These are phyloP conservation scores for Nitzschia sp. DNA, from an alignment of 108 stramenopile genomes.

Conservation along the genomic window DNA sequence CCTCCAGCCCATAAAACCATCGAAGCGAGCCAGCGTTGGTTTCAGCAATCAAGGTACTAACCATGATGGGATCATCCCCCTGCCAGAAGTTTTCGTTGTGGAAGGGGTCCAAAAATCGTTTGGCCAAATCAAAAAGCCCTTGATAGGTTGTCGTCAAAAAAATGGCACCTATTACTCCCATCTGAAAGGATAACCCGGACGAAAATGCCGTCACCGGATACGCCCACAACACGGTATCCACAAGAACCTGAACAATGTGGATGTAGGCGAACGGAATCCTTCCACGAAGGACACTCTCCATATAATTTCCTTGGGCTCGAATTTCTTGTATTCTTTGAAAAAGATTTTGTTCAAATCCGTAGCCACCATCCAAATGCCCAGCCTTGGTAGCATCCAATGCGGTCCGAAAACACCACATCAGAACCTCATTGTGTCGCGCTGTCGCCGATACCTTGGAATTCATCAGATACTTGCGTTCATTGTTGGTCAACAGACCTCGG, in stretches of 20 bases:
- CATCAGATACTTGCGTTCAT: constrained; percentile 20
- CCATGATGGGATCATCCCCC: constrained; percentile 30
- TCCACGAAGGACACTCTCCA: constrained; percentile 24
- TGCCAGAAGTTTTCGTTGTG: constrained; percentile 45
- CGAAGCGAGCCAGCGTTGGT: constrained; percentile 32
- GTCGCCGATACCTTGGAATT: constrained; percentile 19
- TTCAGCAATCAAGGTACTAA: constrained; percentile 37
- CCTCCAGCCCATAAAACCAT: constrained; percentile 32
- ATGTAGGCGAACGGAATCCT: constrained; percentile 47
- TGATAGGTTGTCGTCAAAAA: constrained; percentile 35
- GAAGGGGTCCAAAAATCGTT: constrained; percentile 52
- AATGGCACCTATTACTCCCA: background rate
- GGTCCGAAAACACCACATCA: constrained; percentile 36
- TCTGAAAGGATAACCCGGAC: constrained; percentile 7
- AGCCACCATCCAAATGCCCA: constrained; percentile 33
- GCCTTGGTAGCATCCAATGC: constrained; percentile 29
- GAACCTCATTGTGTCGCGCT: constrained; percentile 31
- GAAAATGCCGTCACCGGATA: constrained; percentile 37
- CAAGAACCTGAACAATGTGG: constrained; percentile 52
- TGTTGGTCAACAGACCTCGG: constrained; percentile 33
- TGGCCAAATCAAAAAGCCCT: constrained; percentile 51
- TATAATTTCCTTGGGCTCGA: constrained; percentile 18
- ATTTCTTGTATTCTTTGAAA: constrained; percentile 28
- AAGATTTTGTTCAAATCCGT: constrained; percentile 29
- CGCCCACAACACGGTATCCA: constrained; percentile 37